Conservation (phyloP, 179 eudicot genomes). For the Carnegiea gigantea region DNA sequence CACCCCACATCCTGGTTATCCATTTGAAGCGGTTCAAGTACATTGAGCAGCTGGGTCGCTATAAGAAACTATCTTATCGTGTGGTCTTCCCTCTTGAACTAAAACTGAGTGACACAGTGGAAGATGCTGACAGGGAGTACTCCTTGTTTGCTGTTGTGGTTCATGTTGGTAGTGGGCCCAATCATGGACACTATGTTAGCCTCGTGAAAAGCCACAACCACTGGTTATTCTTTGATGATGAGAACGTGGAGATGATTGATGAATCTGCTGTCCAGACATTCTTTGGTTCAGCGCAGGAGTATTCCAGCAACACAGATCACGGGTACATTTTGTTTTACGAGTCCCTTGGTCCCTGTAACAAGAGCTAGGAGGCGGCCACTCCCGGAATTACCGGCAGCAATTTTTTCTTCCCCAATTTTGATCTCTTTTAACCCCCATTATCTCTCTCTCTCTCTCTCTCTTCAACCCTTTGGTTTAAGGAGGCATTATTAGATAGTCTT, state of each 20-base stretch:
- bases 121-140: conserved; percentile 73
- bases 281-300: conserved; percentile 86
- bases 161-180: conserved; percentile 91
- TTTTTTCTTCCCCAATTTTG: conserved; percentile 25
- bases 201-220: conserved; percentile 93
- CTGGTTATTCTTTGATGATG: conserved; percentile 87
- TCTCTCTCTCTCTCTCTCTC: conserved; percentile 9
- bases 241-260: conserved; percentile 82
- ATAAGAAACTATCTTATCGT: conserved; percentile 81
- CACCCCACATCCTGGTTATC: conserved; percentile 83
- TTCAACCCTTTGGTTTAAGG: conserved; percentile 12
- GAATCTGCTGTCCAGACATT: conserved; percentile 87
- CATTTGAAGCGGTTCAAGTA: conserved; percentile 89
- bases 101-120: conserved; percentile 77
- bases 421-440: conserved; percentile 19
- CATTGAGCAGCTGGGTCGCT: conserved; percentile 76
- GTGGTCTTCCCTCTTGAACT: conserved; percentile 88
- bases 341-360: conserved; percentile 44
- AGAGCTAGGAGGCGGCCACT: conserved; percentile 22
- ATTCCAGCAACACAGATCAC: conserved; percentile 83
- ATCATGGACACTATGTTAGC: conserved; percentile 88
- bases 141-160: conserved; percentile 84
- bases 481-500: conserved; percentile 17
- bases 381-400: conserved; percentile 15
- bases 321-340: conserved; percentile 89